Evolutionary conservation across 257 asterid species (phyloP), one percentile per base, ranked within the genome.

Genomic region (Solanum paucissectum): DNA sequence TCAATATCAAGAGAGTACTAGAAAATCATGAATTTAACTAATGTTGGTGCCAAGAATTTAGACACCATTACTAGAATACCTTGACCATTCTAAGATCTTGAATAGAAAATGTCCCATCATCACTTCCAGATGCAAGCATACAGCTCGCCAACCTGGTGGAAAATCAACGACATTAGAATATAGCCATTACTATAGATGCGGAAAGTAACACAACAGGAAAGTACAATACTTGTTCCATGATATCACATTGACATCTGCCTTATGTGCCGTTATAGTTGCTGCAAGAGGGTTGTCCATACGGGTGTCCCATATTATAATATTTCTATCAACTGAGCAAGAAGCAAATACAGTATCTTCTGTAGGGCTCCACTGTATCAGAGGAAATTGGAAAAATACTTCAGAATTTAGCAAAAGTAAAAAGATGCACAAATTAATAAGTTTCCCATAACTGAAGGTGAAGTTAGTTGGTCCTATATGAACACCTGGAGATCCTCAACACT

Each of bases 401-500:
- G n/a, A 74, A 34, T 37, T 32, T 46, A 79, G 55, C 20, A 40
- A 33, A 85, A 58, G 13, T 27, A 14, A 46, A 38, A 72, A 10
- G 16, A 71, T 82, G 14, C 23, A 49, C 29, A 25, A 44, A 44
- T 25, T 12, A 23, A 60, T 13, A 1, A 52, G 60, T 55, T 75
- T 21, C n/a, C 40, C 32, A 21, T 18, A 32, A 32, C 42, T 46
- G 66, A 81, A 82, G 44, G 11, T 49, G 69, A 82, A 20, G 42
- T 52, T 40, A 86, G 66, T 27, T 27, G 23, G 83, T 40, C 55
- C 32, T 16, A 20, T 36, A 46, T 12, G 83, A 29, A 14, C 81
- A 94, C 99, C 95, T 96, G 98, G 83, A 96, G 89, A 90, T 96
- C 99, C 91, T 96, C 99, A 81, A 95, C 98, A 42, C 99, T 95